Evolutionary conservation across 2,329 filamentous ascomycete species (phyloP).

Genomic region (Pseudogymnoascus sp.): DNA sequence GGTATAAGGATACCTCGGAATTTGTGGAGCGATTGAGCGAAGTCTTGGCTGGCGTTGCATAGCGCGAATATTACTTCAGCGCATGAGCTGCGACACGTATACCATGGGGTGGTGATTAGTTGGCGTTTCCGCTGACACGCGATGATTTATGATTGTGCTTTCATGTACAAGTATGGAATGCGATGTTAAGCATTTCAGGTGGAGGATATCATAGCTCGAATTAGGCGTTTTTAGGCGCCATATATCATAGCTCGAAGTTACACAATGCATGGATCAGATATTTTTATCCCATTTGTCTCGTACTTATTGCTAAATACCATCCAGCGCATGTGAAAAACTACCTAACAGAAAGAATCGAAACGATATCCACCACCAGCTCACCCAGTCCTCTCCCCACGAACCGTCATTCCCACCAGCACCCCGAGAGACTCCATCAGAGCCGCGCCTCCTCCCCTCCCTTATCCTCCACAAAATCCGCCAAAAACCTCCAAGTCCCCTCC

Average conservation of each 20-base stretch:
- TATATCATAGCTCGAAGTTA: background rate
- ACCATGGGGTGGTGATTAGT: background rate
- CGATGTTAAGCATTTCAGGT: background rate
- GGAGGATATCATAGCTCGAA: background rate
- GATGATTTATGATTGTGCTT: background rate
- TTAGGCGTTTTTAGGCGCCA: background rate
- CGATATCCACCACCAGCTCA: background rate
- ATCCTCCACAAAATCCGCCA: constrained; percentile 32
- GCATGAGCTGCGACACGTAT: background rate
- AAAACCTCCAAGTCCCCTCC: constrained; percentile 37
- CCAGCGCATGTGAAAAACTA: background rate
- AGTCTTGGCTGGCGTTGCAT: background rate
- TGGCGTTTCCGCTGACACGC: background rate
- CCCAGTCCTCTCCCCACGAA: background rate
- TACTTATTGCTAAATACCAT: background rate
- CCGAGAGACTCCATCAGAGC: background rate
- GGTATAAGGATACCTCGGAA: background rate
- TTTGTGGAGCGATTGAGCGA: background rate
- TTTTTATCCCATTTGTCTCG: background rate
- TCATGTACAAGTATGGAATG: background rate
- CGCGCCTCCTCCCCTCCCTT: background rate
- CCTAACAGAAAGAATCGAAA: background rate
- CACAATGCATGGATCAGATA: background rate
- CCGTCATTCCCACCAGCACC: background rate
- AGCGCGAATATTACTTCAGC: background rate